Conservation (phyloP, 2,329 filamentous ascomycete species). For the Zymoseptoria brevis region DNA sequence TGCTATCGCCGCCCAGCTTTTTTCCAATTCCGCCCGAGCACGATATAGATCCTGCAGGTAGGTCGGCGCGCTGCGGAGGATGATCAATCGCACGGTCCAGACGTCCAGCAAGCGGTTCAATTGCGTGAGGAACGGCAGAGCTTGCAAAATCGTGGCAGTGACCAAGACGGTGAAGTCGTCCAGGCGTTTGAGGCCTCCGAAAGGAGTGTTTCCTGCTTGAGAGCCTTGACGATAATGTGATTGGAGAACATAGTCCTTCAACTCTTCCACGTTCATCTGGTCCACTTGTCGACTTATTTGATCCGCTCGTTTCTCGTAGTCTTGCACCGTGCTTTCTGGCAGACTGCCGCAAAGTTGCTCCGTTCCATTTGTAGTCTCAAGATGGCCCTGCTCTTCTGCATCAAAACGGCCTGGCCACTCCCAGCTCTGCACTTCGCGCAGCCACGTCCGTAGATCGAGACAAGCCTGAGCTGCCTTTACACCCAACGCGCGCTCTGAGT, state of each 20-base stretch:
- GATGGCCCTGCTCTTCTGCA: conserved; percentile 23
- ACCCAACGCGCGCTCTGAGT: conserved; percentile 62
- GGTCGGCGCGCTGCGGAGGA: conserved; percentile 64
- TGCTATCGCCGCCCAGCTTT: conserved; percentile 58
- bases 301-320: conserved; percentile 65
- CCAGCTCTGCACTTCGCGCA: conserved; percentile 61
- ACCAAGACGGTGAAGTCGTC: conserved; percentile 86
- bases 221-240: conserved; percentile 57
- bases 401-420: conserved; percentile 48
- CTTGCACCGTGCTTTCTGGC: conserved; percentile 52
- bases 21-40: conserved; percentile 55
- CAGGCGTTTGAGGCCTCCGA: conserved; percentile 42
- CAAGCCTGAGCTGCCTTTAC: conserved; percentile 62
- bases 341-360: conserved; percentile 63
- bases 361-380: neutral
- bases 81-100: conserved; percentile 69
- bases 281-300: conserved; percentile 64
- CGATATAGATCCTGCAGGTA: conserved; percentile 58
- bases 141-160: conserved; percentile 83
- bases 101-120: conserved; percentile 63
- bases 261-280: conserved; percentile 68
- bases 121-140: conserved; percentile 70
- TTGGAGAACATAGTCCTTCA: conserved; percentile 79
- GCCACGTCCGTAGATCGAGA: conserved; percentile 64
- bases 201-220: conserved; percentile 34